Conservation (phyloP, 2,329 filamentous ascomycete species). For the Alternaria metachromatica region DNA sequence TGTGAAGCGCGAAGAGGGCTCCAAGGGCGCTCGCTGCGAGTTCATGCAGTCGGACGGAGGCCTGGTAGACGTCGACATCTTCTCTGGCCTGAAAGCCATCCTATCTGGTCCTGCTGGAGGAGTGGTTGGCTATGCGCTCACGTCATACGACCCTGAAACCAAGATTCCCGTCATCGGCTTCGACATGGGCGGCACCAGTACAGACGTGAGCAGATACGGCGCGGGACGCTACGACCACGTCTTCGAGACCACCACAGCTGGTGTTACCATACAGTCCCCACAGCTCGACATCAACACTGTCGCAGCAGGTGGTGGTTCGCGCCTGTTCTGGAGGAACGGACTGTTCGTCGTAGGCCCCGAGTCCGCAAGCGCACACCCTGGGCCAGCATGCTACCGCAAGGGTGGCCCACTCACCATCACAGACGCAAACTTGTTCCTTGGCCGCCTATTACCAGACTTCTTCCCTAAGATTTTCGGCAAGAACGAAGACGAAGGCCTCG, state of each 20-base stretch:
- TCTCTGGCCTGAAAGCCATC: constrained; percentile 85
- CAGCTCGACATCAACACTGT: constrained; percentile 96
- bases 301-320: constrained; percentile 84
- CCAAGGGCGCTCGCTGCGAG: constrained; percentile 80
- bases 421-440: constrained; percentile 86
- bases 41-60: constrained; percentile 92
- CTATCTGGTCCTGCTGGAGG: constrained; percentile 91
- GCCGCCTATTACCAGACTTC: constrained; percentile 84
- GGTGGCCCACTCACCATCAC: constrained; percentile 91
- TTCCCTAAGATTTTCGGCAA: constrained; percentile 96
- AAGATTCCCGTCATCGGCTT: constrained; percentile 90
- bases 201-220: constrained; percentile 87
- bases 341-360: constrained; percentile 91
- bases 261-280: constrained; percentile 91
- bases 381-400: constrained; percentile 90
- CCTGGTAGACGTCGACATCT: constrained; percentile 74
- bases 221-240: constrained; percentile 89
- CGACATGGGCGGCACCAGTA: constrained; percentile 94
- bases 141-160: constrained; percentile 83
- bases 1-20: constrained; percentile 69
- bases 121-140: constrained; percentile 90
- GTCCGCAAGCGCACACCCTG: constrained; percentile 86
- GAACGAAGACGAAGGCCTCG: constrained; percentile 81
- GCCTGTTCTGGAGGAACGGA: constrained; percentile 86
- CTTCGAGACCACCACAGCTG: constrained; percentile 91